These are phyloP conservation scores for Sanghuangporus sanghuang DNA, from an alignment of 1,284 basidiomycete genomes.

Conservation along the genomic window DNA sequence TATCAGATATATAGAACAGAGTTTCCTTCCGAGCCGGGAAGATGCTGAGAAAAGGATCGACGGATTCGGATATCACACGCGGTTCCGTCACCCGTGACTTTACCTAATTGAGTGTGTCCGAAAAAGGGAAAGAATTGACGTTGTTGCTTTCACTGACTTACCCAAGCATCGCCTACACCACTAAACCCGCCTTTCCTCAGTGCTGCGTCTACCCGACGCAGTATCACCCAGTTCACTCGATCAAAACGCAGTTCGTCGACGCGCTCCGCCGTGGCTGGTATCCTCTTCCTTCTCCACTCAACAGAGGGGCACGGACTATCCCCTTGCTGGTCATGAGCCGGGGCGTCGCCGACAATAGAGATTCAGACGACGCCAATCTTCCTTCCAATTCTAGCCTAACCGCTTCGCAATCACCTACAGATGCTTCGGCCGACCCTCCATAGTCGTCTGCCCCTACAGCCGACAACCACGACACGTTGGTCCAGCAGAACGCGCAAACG, in stretches of 20 bases:
- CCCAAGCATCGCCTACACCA: background rate
- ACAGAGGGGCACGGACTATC: background rate
- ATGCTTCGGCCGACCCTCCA: background rate
- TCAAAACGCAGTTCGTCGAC: background rate
- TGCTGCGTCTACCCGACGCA: background rate
- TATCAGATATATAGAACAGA: background rate
- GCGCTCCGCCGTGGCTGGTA: background rate
- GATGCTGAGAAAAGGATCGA: background rate
- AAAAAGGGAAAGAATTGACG: background rate
- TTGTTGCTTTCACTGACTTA: slow-evolving; percentile 5
- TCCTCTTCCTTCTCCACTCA: background rate
- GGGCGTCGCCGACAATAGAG: slow-evolving; percentile 10
- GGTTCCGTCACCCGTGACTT: background rate
- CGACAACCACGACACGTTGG: background rate
- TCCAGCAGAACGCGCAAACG: background rate
- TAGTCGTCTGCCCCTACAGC: background rate
- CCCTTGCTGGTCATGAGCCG: slow-evolving; percentile 15
- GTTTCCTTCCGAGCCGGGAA: background rate
- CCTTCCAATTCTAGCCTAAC: background rate
- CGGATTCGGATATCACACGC: background rate
- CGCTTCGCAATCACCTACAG: background rate
- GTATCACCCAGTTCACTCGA: background rate
- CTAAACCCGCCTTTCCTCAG: background rate
- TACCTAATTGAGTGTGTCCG: background rate
- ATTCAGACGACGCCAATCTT: slow-evolving; percentile 8